These are phyloP conservation scores for Aspergillus aculeatinus DNA, from an alignment of 2,329 filamentous ascomycete species.

Conservation along the genomic window DNA sequence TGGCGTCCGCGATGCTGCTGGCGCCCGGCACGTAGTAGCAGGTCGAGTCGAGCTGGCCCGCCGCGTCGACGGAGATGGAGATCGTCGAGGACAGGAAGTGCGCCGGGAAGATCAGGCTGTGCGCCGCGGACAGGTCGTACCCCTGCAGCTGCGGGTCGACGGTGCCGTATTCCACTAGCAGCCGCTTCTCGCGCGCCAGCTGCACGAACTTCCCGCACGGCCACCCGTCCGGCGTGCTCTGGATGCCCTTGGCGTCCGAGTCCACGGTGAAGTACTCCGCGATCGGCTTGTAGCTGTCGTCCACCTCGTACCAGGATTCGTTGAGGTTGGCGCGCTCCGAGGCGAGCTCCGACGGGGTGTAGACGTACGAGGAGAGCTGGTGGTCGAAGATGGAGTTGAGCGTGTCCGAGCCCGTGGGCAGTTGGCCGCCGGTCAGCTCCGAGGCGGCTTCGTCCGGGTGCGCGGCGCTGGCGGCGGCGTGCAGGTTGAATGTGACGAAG, in stretches of 20 bases:
- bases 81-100: conserved; percentile 44
- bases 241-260: conserved; percentile 33
- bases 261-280: conserved; percentile 53
- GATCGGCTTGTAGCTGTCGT: conserved; percentile 46
- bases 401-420: conserved; percentile 48
- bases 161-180: conserved; percentile 57
- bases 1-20: conserved; percentile 43
- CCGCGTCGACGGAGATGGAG: conserved; percentile 33
- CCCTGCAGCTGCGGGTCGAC: conserved; percentile 57
- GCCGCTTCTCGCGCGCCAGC: conserved; percentile 52
- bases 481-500: conserved; percentile 59
- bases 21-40: conserved; percentile 54
- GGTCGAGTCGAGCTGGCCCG: conserved; percentile 49
- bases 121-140: conserved; percentile 57
- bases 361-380: conserved; percentile 53
- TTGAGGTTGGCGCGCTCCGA: conserved; percentile 59
- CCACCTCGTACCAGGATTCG: conserved; percentile 55
- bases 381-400: conserved; percentile 50
- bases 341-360: conserved; percentile 52
- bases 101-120: conserved; percentile 51
- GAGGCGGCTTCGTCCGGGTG: conserved; percentile 45
- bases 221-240: conserved; percentile 61
- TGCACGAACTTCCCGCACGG: conserved; percentile 61
- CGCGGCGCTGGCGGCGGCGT: conserved; percentile 51
- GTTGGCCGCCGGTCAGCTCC: conserved; percentile 37